These are phyloP conservation scores for Hawksworthiomyces lignivorus DNA, from an alignment of 2,329 filamentous ascomycete genomes.

Conservation along the genomic window DNA sequence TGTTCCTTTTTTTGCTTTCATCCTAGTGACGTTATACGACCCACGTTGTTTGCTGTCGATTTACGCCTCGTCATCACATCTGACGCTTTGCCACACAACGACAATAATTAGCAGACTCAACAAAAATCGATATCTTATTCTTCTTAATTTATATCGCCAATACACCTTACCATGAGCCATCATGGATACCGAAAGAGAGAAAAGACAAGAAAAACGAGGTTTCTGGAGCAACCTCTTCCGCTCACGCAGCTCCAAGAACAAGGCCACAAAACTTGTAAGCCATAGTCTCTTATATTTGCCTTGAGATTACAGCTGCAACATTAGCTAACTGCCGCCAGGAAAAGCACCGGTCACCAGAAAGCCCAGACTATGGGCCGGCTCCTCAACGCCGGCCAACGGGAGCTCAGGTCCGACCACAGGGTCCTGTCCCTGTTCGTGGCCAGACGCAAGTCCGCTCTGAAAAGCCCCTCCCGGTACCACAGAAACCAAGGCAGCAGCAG, in stretches of 20 bases:
- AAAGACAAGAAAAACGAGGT: conserved; percentile 37
- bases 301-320: neutral
- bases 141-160: neutral
- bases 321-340: conserved; percentile 17
- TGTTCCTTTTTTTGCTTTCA: neutral
- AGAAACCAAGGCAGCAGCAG: neutral
- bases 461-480: neutral
- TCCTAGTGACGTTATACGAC: neutral
- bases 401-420: conserved; percentile 3
- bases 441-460: conserved; percentile 2
- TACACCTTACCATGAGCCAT: conserved; percentile 7
- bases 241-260: conserved; percentile 32
- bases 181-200: conserved; percentile 23
- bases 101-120: neutral
- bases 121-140: neutral
- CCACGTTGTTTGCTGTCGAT: neutral
- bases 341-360: conserved; percentile 18
- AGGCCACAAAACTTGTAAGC: conserved; percentile 28
- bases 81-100: neutral
- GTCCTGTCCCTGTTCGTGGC: neutral
- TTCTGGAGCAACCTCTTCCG: conserved; percentile 43
- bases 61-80: neutral
- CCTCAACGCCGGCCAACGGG: neutral
- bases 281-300: neutral
- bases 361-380: neutral